Evolutionary conservation across 768 basidiomycete genomes (phyloP), one percentile per base, ranked within the genome.

Genomic region (Suillus cothurnatus): DNA sequence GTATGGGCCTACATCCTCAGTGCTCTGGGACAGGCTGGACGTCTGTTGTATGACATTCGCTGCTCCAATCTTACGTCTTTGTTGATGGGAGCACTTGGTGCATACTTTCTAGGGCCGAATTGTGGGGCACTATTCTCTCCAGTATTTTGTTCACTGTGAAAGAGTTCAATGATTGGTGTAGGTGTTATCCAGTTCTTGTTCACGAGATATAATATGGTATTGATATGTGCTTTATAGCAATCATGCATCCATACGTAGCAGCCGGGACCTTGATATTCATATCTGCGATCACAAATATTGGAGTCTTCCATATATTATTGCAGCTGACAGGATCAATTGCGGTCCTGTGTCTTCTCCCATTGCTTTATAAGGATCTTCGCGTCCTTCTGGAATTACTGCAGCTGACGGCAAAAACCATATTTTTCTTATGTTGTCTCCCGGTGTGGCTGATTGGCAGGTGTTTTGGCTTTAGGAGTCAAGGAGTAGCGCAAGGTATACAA

Each of bases 401-500:
- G 4, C 6, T 36, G n/a, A 23, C 34, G 14, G 34, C n/a, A 56
- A 8, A 2, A 15, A 56, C n/a, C 17, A 14, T n/a, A 8, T 1
- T n/a, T 34, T 36, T 36, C 32, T 1, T 56, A 14, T 56, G n/a
- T 23, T 11, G 38, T 28, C 23, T 63, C 31, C 43, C 39, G n/a
- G 17, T 63, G n/a, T n/a, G n/a, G n/a, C 21, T 63, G 4, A 26
- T 57, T 2, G 23, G 23, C 39, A 38, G 52, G 36, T 31, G 53
- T 28, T 26, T 43, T 17, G 62, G 62, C 53, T 58, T 63, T 26
- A 63, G 62, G 34, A 38, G 1, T 26, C 15, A 34, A 26, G 62
- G 62, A 6, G 62, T 63, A 21, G 39, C 28, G 9, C 43, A 34
- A 63, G 62, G 62, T 57, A 43, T 6, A 49, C 32, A n/a, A 32